phyloP scores from a whole-genome alignment of 495 filamentous ascomycete species.

The Zalerion maritima region DNA sequence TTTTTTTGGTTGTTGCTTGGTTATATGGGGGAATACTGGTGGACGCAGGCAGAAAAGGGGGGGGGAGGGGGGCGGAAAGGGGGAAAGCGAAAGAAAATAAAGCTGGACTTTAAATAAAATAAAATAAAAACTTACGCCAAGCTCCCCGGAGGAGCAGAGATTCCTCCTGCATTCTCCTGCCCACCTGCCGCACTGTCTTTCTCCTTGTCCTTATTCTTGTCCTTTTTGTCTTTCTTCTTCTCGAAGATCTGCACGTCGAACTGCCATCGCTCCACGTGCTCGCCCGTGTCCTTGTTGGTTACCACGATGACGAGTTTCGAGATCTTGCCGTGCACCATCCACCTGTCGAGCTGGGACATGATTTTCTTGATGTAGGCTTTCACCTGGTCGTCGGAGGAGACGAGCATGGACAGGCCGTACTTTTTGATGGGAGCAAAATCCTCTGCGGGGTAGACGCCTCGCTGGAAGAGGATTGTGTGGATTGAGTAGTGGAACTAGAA shows the following conservation, averaged over 20 bases:
- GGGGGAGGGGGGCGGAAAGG: too few relatives aligned
- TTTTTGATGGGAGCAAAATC: constrained; percentile 95
- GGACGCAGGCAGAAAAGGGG: too few relatives aligned
- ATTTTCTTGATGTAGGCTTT: constrained; percentile 98
- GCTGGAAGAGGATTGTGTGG: constrained; percentile 93
- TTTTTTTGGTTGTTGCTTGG: neutral
- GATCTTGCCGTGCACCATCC: constrained; percentile 94
- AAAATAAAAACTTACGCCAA: too few relatives aligned
- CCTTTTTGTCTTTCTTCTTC: constrained; percentile 10
- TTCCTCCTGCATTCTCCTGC: constrained; percentile 33
- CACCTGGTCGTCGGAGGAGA: constrained; percentile 92
- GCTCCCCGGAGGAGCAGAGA: too few relatives aligned
- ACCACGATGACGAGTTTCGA: constrained; percentile 93
- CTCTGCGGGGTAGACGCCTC: constrained; percentile 93
- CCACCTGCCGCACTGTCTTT: constrained; percentile 44
- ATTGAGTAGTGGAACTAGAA: constrained; percentile 90
- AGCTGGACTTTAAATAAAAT: too few relatives aligned
- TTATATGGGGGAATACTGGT: too few relatives aligned
- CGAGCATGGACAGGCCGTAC: constrained; percentile 97
- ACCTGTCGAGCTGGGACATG: constrained; percentile 88
- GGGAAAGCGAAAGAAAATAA: too few relatives aligned
- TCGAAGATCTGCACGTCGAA: constrained; percentile 82
- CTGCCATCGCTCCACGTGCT: constrained; percentile 93
- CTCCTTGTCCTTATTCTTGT: constrained; percentile 8
- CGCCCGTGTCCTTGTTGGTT: constrained; percentile 89